Conservation (phyloP, 768 basidiomycete species). For the Brasilioporus rufonigricans region DNA sequence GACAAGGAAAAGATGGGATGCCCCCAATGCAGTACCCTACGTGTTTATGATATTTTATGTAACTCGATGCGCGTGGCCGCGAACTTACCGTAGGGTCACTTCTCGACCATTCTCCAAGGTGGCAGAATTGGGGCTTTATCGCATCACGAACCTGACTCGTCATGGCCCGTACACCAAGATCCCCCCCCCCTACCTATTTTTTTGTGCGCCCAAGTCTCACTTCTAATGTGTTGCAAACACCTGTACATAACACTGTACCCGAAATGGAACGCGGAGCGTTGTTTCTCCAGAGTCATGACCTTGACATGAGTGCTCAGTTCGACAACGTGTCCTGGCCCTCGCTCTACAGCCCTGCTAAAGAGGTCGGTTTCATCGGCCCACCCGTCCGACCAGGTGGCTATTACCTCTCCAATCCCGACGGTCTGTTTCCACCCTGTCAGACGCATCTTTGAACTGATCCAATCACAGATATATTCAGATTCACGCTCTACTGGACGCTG, state of each 20-base stretch:
- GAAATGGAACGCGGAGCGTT: not conserved
- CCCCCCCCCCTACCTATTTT: too few species aligned
- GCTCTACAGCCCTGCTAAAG: conserved; percentile 37
- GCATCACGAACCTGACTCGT: too few species aligned
- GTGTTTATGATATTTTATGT: too few species aligned
- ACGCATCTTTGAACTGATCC: not conserved
- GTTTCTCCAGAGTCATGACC: not conserved
- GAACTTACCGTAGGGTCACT: too few species aligned
- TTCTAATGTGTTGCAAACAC: not conserved
- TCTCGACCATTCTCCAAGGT: too few species aligned
- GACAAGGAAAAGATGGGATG: too few species aligned
- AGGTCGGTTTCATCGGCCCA: conserved; percentile 27
- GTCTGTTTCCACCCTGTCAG: conserved; percentile 15
- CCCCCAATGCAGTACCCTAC: too few species aligned
- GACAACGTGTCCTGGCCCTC: conserved; percentile 34
- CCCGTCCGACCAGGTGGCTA: conserved; percentile 33
- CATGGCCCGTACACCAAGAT: too few species aligned
- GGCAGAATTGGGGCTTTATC: too few species aligned
- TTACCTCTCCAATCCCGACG: conserved; percentile 36
- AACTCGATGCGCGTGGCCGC: too few species aligned
- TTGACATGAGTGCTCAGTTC: conserved; percentile 9
- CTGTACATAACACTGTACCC: not conserved
- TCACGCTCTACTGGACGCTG: conserved; percentile 49
- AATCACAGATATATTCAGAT: conserved; percentile 39
- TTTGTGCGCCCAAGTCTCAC: too few species aligned